Evolutionary conservation across 768 basidiomycete species (phyloP).

Genomic region (Cystobasidium onofrii): DNA sequence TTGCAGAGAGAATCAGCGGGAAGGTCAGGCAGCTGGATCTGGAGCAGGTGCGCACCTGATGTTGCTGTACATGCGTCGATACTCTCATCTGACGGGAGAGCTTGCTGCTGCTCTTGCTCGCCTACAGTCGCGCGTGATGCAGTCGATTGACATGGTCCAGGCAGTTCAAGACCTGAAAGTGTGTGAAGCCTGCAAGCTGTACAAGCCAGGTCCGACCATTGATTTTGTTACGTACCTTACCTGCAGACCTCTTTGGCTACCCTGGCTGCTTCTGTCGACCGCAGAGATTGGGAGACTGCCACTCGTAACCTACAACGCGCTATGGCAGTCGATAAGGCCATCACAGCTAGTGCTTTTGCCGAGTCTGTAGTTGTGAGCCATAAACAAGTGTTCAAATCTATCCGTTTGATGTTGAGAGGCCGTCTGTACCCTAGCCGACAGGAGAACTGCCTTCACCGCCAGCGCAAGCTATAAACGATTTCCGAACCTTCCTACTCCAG

Average conservation of each 20-base stretch:
- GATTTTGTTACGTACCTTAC: conserved; percentile 41
- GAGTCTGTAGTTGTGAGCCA: conserved; percentile 66
- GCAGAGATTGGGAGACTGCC: conserved; percentile 91
- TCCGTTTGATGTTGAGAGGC: too few relatives aligned
- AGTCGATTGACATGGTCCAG: conserved; percentile 81
- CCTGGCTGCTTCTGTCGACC: conserved; percentile 59
- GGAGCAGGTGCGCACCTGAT: conserved; percentile 66
- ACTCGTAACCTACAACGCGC: conserved; percentile 82
- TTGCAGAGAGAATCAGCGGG: conserved; percentile 78
- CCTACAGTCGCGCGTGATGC: conserved; percentile 53
- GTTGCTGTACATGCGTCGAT: background rate
- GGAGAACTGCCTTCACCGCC: conserved; percentile 80
- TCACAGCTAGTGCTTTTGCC: conserved; percentile 76
- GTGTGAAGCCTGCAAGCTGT: conserved; percentile 25
- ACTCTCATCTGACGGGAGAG: background rate
- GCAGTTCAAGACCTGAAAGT: conserved; percentile 96
- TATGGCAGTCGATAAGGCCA: conserved; percentile 69
- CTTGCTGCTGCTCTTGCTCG: background rate
- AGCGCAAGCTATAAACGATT: conserved; percentile 65
- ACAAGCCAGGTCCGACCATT: background rate
- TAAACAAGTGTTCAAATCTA: background rate
- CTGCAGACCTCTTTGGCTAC: conserved; percentile 59
- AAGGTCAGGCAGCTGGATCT: conserved; percentile 80
- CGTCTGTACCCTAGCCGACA: conserved; percentile 60
- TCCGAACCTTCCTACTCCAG: conserved; percentile 64